Conservation (phyloP, 495 filamentous ascomycete genomes). For the Aspergillus diversus region DNA sequence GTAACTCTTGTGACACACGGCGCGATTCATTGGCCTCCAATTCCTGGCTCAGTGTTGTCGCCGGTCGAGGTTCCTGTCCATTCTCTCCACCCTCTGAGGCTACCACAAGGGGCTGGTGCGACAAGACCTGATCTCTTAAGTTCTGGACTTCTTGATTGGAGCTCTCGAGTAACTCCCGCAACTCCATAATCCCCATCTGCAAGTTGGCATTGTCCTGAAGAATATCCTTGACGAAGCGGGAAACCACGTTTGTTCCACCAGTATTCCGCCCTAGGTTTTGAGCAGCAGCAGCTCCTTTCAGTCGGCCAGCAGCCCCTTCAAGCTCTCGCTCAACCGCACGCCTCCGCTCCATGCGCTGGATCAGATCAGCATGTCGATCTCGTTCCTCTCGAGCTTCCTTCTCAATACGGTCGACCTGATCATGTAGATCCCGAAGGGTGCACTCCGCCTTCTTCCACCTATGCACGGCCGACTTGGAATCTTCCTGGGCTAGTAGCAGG, state of each 20-base stretch:
- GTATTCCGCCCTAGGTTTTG: conserved; percentile 60
- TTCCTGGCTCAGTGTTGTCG: conserved; percentile 68
- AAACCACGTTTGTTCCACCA: conserved; percentile 69
- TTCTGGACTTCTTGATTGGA: conserved; percentile 94
- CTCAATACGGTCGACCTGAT: conserved; percentile 89
- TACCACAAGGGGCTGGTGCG: conserved; percentile 67
- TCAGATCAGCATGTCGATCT: conserved; percentile 77
- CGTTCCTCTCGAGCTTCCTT: conserved; percentile 81
- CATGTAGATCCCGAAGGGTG: conserved; percentile 71
- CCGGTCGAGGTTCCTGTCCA: conserved; percentile 26
- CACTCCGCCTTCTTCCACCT: conserved; percentile 84
- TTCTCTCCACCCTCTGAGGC: conserved; percentile 34
- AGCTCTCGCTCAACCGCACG: conserved; percentile 75
- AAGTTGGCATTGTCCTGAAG: conserved; percentile 93
- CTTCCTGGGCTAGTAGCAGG: conserved; percentile 65
- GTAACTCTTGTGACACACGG: conserved; percentile 70
- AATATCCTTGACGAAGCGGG: conserved; percentile 93
- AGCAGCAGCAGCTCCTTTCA: conserved; percentile 76
- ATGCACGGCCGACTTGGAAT: conserved; percentile 73
- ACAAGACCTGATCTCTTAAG: conserved; percentile 79
- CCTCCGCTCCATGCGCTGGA: conserved; percentile 78
- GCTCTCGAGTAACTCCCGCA: conserved; percentile 86
- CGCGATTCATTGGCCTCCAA: conserved; percentile 58
- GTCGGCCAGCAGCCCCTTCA: conserved; percentile 70
- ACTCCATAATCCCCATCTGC: conserved; percentile 84